Percentiles rank a stretch among this genome's conserved stretches.
Conservation (phyloP, 768 basidiomycete species). For the Hebeloma cylindrosporum region DNA sequence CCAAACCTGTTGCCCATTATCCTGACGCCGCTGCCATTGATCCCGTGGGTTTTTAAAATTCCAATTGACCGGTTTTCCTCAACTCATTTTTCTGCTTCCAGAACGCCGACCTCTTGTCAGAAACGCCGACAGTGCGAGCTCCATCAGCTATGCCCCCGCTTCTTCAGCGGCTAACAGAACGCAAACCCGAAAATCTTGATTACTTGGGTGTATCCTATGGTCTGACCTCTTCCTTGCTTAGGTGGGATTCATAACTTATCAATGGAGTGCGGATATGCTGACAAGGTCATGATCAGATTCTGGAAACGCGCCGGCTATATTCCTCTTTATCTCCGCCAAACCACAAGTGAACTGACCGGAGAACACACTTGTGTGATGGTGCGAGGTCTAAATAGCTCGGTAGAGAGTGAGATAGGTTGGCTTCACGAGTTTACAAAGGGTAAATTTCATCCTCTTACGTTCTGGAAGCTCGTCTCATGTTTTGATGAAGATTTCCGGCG, state of each 20-base stretch:
- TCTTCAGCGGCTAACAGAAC: slow-evolving; percentile 85
- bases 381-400: slow-evolving; percentile 71
- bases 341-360: slow-evolving; percentile 91
- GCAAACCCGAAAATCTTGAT: slow-evolving; percentile 86
- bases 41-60: slow-evolving; percentile 29
- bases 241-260: slow-evolving; percentile 38
- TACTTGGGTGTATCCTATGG: slow-evolving; percentile 98
- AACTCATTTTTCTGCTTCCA: slow-evolving; percentile 13
- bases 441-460: slow-evolving; percentile 27
- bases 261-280: not conserved
- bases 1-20: slow-evolving; percentile 53
- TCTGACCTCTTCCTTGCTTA: slow-evolving; percentile 79
- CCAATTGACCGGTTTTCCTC: not conserved
- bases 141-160: slow-evolving; percentile 86
- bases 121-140: slow-evolving; percentile 72
- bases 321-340: slow-evolving; percentile 92
- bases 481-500: slow-evolving; percentile 88
- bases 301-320: slow-evolving; percentile 95
- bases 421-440: slow-evolving; percentile 86
- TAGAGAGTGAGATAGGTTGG: slow-evolving; percentile 72
- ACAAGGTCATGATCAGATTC: slow-evolving; percentile 50
- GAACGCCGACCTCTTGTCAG: slow-evolving; percentile 63
- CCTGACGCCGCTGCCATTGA: slow-evolving; percentile 55
- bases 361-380: slow-evolving; percentile 98
- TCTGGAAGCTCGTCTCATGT: not conserved